A percentile compares a stretch with the other conserved stretches of the same genome.
Evolutionary conservation across 495 filamentous ascomycete genomes (phyloP).

Genomic region (Talaromyces borbonicus): DNA sequence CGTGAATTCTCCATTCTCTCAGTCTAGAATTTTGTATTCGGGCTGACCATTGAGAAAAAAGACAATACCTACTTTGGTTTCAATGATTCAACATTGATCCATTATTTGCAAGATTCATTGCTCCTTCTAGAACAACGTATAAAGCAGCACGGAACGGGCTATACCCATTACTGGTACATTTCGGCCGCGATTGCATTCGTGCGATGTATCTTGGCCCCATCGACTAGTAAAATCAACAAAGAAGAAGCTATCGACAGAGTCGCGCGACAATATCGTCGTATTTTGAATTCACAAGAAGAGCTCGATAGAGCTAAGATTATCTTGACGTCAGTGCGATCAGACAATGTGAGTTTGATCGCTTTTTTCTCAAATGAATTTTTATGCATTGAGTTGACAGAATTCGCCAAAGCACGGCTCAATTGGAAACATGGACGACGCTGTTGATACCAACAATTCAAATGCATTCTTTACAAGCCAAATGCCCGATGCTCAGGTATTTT

Average conservation of each 20-base stretch:
- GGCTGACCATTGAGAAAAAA: not conserved
- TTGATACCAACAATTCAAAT: too few species aligned
- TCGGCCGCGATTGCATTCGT: constrained; percentile 16
- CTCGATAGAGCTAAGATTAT: constrained; percentile 10
- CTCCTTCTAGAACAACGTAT: constrained; percentile 20
- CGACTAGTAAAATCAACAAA: constrained; percentile 6
- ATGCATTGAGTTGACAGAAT: too few species aligned
- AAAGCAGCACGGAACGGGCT: constrained; percentile 18
- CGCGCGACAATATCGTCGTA: constrained; percentile 15
- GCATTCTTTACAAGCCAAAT: too few species aligned
- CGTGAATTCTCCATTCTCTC: not conserved
- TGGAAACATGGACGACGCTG: too few species aligned
- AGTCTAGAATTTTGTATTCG: not conserved
- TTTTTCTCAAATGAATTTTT: too few species aligned
- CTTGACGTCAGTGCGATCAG: not conserved
- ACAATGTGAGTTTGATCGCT: not conserved
- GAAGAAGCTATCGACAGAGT: constrained; percentile 15
- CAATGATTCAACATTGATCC: constrained; percentile 9
- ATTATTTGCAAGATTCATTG: constrained; percentile 18
- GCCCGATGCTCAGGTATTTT: constrained; percentile 1
- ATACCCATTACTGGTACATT: constrained; percentile 24
- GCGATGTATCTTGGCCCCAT: constrained; percentile 4
- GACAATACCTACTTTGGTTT: constrained; percentile 10
- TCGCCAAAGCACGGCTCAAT: too few species aligned
- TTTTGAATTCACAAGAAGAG: constrained; percentile 15